Base-by-base conservation (phyloP, 495 filamentous ascomycete species). In the Penicillium macrosclerotiorum region DNA sequence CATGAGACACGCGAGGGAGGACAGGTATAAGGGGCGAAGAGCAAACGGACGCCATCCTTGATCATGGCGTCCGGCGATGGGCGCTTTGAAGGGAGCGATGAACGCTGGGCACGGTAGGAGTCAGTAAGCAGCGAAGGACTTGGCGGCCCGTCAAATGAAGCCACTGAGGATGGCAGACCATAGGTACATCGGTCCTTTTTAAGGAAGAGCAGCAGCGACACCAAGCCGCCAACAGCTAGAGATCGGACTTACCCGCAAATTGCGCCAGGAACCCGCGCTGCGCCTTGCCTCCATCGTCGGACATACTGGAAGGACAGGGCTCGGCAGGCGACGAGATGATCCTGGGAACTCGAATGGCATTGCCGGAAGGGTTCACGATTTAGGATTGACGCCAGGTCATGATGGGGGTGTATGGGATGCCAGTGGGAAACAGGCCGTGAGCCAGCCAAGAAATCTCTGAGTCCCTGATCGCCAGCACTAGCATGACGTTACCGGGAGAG, bases 31-130 rank as follows among this genome's bases (percentile, higher is more conserved):
- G 8, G 60, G 65, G 19, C 67, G 67, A 27, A 71, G 41, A 27
- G 67, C 58, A 11, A 72, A 25, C 13, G 68, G 68, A 11, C 68
- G 64, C 68, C 68, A 72, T 49, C 60, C 61, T 20, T 25, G 53
- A 20, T 13, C 33, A 35, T 45, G 49, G 25, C 31, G 47, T 30
- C 14, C 19, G n/a, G 33, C 5, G 31, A 6, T 24, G 22, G 33
- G 30, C 20, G 42, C 17, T n/a, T 22, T 31, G 22, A 62, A 51
- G 4, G 55, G 52, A n/a, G 51, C 41, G 26, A 54, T 47, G 37
- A 53, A 55, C 33, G 45, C 55, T 55, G 31, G 3, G 32, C 3
- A 11, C 7, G 22, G 12, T 23, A 22, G 32, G 26, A 1, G 39
- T 39, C 16, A 51, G 40, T 33, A 4, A 23, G 26, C 25, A 31